Percentiles rank a stretch among this genome's conserved stretches.
Evolutionary conservation across 2,329 filamentous ascomycete genomes (phyloP).

Genomic region (Colletotrichum melonis): DNA sequence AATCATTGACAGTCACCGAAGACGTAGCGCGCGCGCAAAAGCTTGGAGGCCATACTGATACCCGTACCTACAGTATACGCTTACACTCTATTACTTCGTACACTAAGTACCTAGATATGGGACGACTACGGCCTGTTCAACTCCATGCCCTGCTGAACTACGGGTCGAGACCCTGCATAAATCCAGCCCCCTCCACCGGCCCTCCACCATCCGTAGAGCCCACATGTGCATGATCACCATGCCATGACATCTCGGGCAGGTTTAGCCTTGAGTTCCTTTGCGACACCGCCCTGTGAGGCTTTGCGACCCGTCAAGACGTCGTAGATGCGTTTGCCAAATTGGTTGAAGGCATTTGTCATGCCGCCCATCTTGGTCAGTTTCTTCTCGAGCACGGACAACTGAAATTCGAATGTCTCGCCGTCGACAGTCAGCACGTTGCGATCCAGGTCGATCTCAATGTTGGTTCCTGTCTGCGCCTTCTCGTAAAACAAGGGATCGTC

Average conservation of each 20-base stretch:
- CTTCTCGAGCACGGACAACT: constrained; percentile 52
- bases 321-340: constrained; percentile 46
- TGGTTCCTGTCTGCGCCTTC: constrained; percentile 46
- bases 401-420: constrained; percentile 45
- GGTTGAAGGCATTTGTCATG: constrained; percentile 51
- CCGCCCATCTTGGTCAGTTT: constrained; percentile 50
- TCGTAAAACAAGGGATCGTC: constrained; percentile 50
- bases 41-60: too few relatives aligned
- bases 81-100: background rate
- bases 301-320: constrained; percentile 19
- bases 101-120: background rate
- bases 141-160: background rate
- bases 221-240: background rate
- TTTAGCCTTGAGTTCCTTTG: background rate
- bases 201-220: background rate
- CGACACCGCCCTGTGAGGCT: background rate
- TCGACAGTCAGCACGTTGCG: constrained; percentile 33
- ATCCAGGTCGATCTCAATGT: constrained; percentile 50
- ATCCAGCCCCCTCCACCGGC: background rate
- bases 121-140: background rate
- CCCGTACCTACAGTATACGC: too few relatives aligned
- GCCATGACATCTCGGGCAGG: constrained; percentile 7
- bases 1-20: background rate
- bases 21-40: background rate
- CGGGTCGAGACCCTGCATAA: background rate